Evolutionary conservation across 2,329 filamentous ascomycete genomes (phyloP).

Genomic region (Zymoseptoria tritici): DNA sequence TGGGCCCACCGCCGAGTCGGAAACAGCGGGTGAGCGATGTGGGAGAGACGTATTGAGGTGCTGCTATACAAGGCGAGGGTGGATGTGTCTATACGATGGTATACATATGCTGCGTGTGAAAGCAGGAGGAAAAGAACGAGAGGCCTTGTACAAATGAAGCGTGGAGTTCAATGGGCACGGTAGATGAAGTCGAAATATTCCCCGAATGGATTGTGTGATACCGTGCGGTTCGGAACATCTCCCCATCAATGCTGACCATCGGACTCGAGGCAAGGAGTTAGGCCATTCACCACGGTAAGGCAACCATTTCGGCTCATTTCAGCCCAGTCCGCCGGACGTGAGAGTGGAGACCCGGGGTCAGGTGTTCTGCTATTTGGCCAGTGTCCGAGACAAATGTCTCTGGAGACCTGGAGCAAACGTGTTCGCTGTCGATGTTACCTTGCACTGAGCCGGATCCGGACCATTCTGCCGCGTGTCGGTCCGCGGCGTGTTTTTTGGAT

Average conservation of each 20-base stretch:
- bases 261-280: no score
- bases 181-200: not conserved
- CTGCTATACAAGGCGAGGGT: not conserved
- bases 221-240: no score
- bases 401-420: not conserved
- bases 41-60: slow-evolving; percentile 29
- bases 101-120: not conserved
- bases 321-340: not conserved
- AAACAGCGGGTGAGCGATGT: slow-evolving; percentile 23
- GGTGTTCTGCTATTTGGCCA: no score
- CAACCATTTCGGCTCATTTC: not conserved
- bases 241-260: no score
- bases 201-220: not conserved
- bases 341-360: not conserved
- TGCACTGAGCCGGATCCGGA: not conserved
- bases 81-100: not conserved
- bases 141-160: not conserved
- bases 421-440: no score
- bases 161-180: not conserved
- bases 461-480: not conserved
- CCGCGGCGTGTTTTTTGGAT: not conserved
- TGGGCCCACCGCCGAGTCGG: slow-evolving; percentile 43
- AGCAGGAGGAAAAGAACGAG: not conserved
- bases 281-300: not conserved
- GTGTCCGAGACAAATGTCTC: no score